These are phyloP conservation scores for Polytrichum commune DNA, from an alignment of 225 moss, liverwort and hornwort species.

Conservation along the genomic window DNA sequence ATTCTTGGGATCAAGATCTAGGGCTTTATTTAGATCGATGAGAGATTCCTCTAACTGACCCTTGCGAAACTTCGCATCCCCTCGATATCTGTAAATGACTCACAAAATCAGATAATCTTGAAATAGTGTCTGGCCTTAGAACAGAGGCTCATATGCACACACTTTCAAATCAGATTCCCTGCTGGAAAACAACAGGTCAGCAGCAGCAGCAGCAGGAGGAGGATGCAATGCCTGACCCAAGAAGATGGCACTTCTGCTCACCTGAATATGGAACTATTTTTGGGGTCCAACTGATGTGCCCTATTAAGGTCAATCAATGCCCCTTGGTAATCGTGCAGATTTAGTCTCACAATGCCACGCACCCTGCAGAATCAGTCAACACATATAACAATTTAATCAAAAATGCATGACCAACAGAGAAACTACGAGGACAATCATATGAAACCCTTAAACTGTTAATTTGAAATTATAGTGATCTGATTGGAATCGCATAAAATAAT, in stretches of 20 bases:
- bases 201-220: neutral
- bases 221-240: too few relatives aligned
- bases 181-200: neutral
- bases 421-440: neutral
- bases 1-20: constrained; percentile 32
- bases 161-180: neutral
- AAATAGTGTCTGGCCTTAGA: neutral
- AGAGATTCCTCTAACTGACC: constrained; percentile 29
- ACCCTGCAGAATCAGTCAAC: constrained; percentile 27
- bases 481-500: neutral
- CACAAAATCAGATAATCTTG: neutral
- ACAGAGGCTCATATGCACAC: neutral
- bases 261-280: constrained; percentile 50
- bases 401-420: neutral
- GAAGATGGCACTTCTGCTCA: constrained; percentile 3
- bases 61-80: constrained; percentile 35
- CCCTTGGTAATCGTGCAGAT: constrained; percentile 44
- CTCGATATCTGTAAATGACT: constrained; percentile 34
- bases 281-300: constrained; percentile 38
- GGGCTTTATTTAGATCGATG: constrained; percentile 44
- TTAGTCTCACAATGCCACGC: constrained; percentile 46
- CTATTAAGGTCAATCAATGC: constrained; percentile 54
- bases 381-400: too few relatives aligned
- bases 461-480: neutral
- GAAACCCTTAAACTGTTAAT: constrained; percentile 3